Evolutionary conservation across 2,329 filamentous ascomycete species (phyloP).

Genomic region (Stemphylium lycopersici): DNA sequence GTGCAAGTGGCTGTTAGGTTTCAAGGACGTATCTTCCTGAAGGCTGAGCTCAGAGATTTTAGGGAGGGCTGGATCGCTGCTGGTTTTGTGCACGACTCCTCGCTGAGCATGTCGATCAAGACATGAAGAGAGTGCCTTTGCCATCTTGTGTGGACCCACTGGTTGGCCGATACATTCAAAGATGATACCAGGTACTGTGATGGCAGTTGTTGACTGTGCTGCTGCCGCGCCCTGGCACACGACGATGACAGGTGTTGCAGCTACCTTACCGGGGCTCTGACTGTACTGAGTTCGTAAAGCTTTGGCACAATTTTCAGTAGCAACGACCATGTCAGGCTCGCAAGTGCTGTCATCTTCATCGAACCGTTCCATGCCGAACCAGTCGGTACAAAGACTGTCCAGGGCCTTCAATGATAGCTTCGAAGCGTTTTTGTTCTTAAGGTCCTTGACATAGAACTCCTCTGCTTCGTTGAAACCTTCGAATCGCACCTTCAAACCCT

Average conservation of each 20-base stretch:
- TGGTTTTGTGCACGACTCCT: conserved; percentile 13
- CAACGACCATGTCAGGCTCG: conserved; percentile 38
- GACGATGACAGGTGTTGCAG: conserved; percentile 40
- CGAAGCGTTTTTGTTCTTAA: conserved; percentile 42
- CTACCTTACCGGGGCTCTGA: conserved; percentile 21
- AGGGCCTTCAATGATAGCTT: conserved; percentile 41
- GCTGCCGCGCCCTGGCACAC: conserved; percentile 45
- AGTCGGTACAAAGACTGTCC: conserved; percentile 41
- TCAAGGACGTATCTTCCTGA: conserved; percentile 34
- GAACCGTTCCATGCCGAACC: conserved; percentile 44
- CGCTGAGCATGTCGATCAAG: conserved; percentile 40
- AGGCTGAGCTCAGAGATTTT: conserved; percentile 33
- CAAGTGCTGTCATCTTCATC: conserved; percentile 15
- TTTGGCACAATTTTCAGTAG: conserved; percentile 42
- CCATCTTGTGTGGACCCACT: conserved; percentile 49
- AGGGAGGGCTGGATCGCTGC: conserved; percentile 20
- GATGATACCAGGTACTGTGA: conserved; percentile 42
- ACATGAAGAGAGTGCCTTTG: conserved; percentile 43
- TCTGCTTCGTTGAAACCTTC: conserved; percentile 44
- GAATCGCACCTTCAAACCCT: conserved; percentile 40
- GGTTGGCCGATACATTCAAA: conserved; percentile 46
- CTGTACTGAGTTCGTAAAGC: conserved; percentile 35
- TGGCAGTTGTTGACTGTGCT: conserved; percentile 43
- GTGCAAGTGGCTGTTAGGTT: conserved; percentile 10
- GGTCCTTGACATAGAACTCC: conserved; percentile 38